A percentile compares a stretch with the other conserved stretches of the same genome.
These are phyloP conservation scores for Claviceps arundinis DNA, from an alignment of 2,329 filamentous ascomycete species.

Conservation along the genomic window DNA sequence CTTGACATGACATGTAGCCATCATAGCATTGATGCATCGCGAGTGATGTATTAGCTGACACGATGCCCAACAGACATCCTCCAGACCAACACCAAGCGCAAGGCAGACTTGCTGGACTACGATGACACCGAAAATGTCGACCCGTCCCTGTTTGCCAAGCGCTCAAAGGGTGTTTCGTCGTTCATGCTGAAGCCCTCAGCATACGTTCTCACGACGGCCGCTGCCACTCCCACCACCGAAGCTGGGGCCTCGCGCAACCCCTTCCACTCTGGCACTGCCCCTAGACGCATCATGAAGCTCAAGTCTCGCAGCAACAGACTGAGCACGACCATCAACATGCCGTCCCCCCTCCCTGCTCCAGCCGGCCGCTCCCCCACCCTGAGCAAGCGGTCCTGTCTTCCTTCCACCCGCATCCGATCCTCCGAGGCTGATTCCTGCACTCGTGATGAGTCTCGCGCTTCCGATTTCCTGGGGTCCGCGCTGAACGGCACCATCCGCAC, in stretches of 20 bases:
- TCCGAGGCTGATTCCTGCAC: constrained; percentile 36
- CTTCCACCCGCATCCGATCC: constrained; percentile 61
- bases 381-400: constrained; percentile 52
- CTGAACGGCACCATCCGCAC: constrained; percentile 61
- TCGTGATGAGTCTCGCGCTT: constrained; percentile 38
- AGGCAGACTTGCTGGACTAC: constrained; percentile 38
- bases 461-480: constrained; percentile 38
- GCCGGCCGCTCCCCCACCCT: constrained; percentile 72
- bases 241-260: constrained; percentile 20
- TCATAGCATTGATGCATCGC: background rate
- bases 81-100: constrained; percentile 38
- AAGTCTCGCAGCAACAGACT: constrained; percentile 37
- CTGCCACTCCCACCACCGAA: constrained; percentile 19
- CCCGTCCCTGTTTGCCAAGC: constrained; percentile 43
- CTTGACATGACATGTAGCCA: no score
- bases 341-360: constrained; percentile 49
- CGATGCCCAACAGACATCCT: constrained; percentile 23
- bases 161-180: constrained; percentile 33
- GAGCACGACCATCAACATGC: constrained; percentile 29
- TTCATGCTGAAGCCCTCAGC: constrained; percentile 40
- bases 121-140: constrained; percentile 51
- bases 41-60: background rate
- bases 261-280: constrained; percentile 18
- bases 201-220: constrained; percentile 29
- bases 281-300: constrained; percentile 35